phyloP scores from a whole-genome alignment of 495 filamentous ascomycete species.

The Xylaria acuta region DNA sequence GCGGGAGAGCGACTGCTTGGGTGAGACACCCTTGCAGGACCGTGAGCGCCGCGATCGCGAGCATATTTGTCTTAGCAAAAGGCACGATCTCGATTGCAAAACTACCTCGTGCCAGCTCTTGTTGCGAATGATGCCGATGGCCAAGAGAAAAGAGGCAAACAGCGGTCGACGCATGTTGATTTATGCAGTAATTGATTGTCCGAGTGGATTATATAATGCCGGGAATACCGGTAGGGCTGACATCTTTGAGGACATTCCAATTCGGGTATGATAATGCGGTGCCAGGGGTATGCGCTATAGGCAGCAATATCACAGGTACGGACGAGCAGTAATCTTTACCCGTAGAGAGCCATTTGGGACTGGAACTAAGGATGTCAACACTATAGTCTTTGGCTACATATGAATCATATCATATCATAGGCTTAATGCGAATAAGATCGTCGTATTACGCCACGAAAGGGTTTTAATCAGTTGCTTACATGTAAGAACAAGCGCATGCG shows the following conservation, averaged over 20 bases:
- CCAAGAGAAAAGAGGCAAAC: background rate
- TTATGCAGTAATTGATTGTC: background rate
- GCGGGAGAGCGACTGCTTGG: slow-evolving; percentile 25
- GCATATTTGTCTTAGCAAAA: background rate
- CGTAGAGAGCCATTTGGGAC: background rate
- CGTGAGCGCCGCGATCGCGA: background rate
- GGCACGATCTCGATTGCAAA: background rate
- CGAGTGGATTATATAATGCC: background rate
- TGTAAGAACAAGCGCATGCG: background rate
- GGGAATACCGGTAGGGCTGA: background rate
- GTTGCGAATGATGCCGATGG: background rate
- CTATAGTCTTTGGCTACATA: background rate
- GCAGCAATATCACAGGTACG: background rate
- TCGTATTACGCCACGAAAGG: background rate
- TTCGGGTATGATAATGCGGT: background rate
- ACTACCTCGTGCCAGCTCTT: too few relatives aligned
- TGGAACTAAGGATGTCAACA: background rate
- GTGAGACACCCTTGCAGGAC: slow-evolving; percentile 1
- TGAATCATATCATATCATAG: background rate
- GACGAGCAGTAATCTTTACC: background rate
- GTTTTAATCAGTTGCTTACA: background rate
- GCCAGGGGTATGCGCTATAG: background rate
- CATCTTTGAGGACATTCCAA: background rate
- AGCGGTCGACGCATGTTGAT: background rate
- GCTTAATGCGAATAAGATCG: background rate